phyloP scores from a whole-genome alignment of 2,329 filamentous ascomycete genomes.

The Raffaelea arxii region DNA sequence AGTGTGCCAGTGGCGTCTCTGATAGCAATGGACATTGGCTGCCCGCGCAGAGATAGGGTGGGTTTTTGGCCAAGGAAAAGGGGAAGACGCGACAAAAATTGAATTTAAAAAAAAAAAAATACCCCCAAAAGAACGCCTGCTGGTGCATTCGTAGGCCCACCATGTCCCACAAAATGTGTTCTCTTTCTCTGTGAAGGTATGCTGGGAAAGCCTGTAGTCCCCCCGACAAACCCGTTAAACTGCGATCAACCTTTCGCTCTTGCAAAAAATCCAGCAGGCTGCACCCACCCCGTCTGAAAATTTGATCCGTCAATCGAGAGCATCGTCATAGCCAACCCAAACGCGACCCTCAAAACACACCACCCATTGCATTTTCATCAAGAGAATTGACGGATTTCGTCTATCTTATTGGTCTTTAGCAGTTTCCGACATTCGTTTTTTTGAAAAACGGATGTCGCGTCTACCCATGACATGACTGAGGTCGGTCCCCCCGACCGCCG shows the following conservation, averaged over 20 bases:
- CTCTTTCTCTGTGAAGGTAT: no score
- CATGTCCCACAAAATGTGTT: no score
- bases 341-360: constrained; percentile 20
- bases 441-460: constrained; percentile 59
- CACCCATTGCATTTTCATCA: constrained; percentile 28
- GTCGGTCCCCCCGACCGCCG: constrained; percentile 56
- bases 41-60: no score
- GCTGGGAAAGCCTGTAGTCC: no score
- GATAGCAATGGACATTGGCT: no score
- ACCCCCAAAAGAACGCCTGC: no score
- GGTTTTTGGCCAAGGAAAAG: no score
- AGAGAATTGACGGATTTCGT: constrained; percentile 18
- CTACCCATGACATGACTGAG: constrained; percentile 62
- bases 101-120: no score
- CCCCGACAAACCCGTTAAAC: constrained; percentile 12
- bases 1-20: no score
- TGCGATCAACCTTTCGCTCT: constrained; percentile 7
- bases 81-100: no score
- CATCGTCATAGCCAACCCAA: constrained; percentile 14
- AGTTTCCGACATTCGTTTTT: constrained; percentile 45
- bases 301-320: constrained; percentile 10
- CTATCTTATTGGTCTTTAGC: constrained; percentile 24
- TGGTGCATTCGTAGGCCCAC: no score
- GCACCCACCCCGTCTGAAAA: constrained; percentile 14
- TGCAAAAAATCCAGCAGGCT: constrained; percentile 14